A percentile compares a stretch with the other conserved stretches of the same genome.
Evolutionary conservation across 2,329 filamentous ascomycete genomes (phyloP).

Genomic region (Ceratocystis ficicola): DNA sequence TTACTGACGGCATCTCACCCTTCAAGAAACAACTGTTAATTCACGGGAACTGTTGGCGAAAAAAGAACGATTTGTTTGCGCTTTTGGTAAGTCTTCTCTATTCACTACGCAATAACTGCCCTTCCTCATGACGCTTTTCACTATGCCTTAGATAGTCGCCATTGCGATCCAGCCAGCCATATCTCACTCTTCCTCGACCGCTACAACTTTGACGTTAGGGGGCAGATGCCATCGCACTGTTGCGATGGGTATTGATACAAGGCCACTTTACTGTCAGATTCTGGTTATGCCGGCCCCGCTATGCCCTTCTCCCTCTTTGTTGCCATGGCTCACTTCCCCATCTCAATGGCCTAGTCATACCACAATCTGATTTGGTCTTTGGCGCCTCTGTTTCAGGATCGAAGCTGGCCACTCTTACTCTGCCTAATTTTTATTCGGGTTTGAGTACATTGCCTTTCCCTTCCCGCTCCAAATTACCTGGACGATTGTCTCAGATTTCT

Average conservation of each 20-base stretch:
- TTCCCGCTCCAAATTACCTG: background rate
- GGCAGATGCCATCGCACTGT: background rate
- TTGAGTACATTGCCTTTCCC: background rate
- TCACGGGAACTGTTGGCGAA: background rate
- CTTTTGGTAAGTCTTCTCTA: background rate
- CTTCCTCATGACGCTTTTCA: background rate
- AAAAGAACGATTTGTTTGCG: background rate
- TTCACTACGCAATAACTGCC: background rate
- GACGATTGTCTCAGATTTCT: background rate
- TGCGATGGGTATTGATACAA: background rate
- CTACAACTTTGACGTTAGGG: background rate
- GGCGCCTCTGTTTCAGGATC: background rate
- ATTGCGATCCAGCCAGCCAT: slow-evolving; percentile 3
- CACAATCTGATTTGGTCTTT: background rate
- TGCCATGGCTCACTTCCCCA: background rate
- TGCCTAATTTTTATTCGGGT: background rate
- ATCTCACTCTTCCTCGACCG: background rate
- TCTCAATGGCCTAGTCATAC: background rate
- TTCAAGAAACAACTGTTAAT: background rate
- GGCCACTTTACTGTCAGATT: background rate
- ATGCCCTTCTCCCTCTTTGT: background rate
- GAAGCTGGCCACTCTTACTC: background rate
- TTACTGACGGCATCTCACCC: background rate
- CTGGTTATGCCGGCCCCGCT: background rate
- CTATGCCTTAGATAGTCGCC: background rate